Evolutionary conservation across 331 rosid genomes (phyloP), one percentile per base, ranked within the genome.

Genomic region (Rhamnella rubrinervis): DNA sequence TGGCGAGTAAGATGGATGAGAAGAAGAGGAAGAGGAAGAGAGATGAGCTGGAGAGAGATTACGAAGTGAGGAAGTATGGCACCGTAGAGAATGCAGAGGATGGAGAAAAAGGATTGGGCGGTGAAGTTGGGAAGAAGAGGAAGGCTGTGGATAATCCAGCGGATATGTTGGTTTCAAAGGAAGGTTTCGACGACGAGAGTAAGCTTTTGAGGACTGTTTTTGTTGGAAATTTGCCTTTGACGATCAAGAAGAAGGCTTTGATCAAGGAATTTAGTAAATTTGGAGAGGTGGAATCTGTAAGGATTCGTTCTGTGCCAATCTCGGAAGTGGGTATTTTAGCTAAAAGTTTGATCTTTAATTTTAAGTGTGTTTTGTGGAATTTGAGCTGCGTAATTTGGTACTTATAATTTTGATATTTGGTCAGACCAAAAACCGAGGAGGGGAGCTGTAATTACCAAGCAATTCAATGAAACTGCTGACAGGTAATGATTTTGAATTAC

Each of bases 271-370:
- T 93, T 64, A 74, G 65, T 80, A 80, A 81, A 50, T 93, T 89
- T 76, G 98, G 97, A 14, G 98, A 93, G 81, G 89, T 93, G 28
- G 95, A 93, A 57, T 91, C 97, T 19, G 93, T 93, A 61, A 93
- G 98, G 86, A 80, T 91, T 74, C 97, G 98, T 7, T 93, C 97
- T 19, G 88, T 93, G 55, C 97, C 97, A 3, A 31, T 93, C 47
- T 67, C 81, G 61, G 96, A 93, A 78, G 98, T 93, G 82, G 78
- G 98, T 83, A 2, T 73, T 81, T 21, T 55, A 4, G 7, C 21
- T 44, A 50, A 1, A 1, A 39, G 17, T 15, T 13, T 31, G 5
- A 31, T 31, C 35, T n/a, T 31, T 31, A 31, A 2, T 31, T 31
- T 31, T 31, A 3, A 31, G 3, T 31, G 35, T 40, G 14, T 10